Percentiles rank a stretch among this genome's conserved stretches.
Evolutionary conservation across 2,329 filamentous ascomycete species (phyloP).

Genomic region (Cladosporium sp.): DNA sequence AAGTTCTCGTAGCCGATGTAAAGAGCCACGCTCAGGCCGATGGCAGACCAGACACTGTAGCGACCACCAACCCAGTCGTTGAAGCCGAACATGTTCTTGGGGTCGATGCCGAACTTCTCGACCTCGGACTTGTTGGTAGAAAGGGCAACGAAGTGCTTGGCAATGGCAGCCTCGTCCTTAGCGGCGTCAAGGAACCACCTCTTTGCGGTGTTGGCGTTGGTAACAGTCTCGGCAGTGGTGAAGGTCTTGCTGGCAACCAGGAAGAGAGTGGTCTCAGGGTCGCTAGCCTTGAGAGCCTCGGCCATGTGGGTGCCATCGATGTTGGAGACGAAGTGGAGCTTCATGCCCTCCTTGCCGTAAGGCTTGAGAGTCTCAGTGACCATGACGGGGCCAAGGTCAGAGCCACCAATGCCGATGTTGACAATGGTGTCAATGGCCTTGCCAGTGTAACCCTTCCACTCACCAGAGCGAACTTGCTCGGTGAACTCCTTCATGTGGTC

Average conservation of each 20-base stretch:
- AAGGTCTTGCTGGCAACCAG: constrained; percentile 98
- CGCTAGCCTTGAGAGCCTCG: constrained; percentile 80
- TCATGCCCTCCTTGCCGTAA: constrained; percentile 81
- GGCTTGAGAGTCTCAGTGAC: constrained; percentile 95
- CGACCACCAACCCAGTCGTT: constrained; percentile 97
- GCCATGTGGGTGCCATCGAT: constrained; percentile 98
- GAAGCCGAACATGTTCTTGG: constrained; percentile 99
- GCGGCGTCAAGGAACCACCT: constrained; percentile 86
- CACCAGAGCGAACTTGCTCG: constrained; percentile 85
- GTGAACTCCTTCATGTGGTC: constrained; percentile 99
- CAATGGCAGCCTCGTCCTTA: constrained; percentile 71
- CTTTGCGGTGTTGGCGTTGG: constrained; percentile 97
- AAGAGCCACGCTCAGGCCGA: constrained; percentile 87
- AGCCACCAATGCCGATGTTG: constrained; percentile 97
- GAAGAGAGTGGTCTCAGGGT: constrained; percentile 98
- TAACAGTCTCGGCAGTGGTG: constrained; percentile 94
- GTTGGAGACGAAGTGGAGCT: constrained; percentile 97
- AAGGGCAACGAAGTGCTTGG: constrained; percentile 97
- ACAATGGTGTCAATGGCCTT: constrained; percentile 96
- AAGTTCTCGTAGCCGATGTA: constrained; percentile 99
- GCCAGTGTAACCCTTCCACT: constrained; percentile 96
- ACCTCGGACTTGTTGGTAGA: constrained; percentile 95
- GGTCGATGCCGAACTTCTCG: constrained; percentile 97
- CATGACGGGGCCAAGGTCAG: constrained; percentile 97
- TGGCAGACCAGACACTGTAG: constrained; percentile 98